Conservation (phyloP, 148 eudicot species). For the Pharnaceum exiguum region DNA sequence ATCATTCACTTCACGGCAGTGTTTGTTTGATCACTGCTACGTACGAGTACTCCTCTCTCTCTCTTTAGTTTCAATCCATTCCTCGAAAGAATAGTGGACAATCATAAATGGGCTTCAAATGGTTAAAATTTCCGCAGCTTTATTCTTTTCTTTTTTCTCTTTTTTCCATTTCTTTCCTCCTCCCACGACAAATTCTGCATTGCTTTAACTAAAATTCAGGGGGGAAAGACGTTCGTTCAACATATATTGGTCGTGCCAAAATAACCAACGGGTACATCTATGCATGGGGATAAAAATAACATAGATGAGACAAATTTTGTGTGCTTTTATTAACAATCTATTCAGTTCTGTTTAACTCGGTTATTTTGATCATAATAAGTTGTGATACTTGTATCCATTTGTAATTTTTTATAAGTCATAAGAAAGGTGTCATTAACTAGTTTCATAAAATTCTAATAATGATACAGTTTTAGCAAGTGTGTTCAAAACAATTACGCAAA, state of each 20-base stretch:
- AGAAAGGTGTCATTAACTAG: too few species aligned
- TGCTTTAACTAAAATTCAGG: constrained; percentile 7
- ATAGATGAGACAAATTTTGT: too few species aligned
- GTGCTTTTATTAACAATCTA: too few species aligned
- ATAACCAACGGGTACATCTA: too few species aligned
- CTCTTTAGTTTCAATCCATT: constrained; percentile 1
- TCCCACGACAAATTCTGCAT: not conserved
- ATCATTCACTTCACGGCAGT: constrained; percentile 23
- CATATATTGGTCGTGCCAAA: not conserved
- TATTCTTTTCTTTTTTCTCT: not conserved
- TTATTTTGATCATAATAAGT: too few species aligned
- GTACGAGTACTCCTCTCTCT: not conserved
- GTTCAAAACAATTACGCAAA: too few species aligned
- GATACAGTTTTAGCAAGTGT: too few species aligned
- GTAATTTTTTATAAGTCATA: too few species aligned
- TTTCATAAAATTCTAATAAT: too few species aligned
- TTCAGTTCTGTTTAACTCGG: too few species aligned
- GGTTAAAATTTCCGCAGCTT: constrained; percentile 9
- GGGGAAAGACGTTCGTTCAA: not conserved
- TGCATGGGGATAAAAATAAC: too few species aligned
- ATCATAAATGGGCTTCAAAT: constrained; percentile 21
- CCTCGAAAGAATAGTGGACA: constrained; percentile 19
- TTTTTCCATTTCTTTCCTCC: not conserved
- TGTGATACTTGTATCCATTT: too few species aligned
- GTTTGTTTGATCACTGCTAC: not conserved